Evolutionary conservation across 257 asterid species (phyloP).

Genomic region (Parsonsia alboflavescens): DNA sequence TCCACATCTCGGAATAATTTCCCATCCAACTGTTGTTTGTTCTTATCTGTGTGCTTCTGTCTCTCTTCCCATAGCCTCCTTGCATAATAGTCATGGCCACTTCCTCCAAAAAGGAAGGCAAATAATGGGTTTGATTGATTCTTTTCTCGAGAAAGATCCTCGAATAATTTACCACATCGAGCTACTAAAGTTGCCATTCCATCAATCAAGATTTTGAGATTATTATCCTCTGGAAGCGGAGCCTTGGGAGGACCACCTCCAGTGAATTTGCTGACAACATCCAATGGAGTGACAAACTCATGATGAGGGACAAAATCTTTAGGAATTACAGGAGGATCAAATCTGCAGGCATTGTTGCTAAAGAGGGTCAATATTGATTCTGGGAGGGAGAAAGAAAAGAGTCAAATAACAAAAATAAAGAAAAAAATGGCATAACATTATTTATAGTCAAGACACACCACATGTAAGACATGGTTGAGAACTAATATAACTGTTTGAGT

Average conservation of each 20-base stretch:
- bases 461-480: not conserved
- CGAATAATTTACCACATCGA: constrained; percentile 89
- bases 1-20: constrained; percentile 41
- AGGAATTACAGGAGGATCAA: constrained; percentile 78
- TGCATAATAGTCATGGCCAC: constrained; percentile 68
- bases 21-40: constrained; percentile 38
- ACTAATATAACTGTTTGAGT: not conserved
- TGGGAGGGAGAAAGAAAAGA: not conserved
- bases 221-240: constrained; percentile 73
- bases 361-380: not conserved
- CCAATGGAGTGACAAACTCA: constrained; percentile 58
- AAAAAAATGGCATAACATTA: not conserved
- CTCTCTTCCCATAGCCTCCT: constrained; percentile 94
- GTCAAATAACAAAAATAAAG: not conserved
- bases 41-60: constrained; percentile 57
- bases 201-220: constrained; percentile 77
- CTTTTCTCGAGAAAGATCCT: constrained; percentile 88
- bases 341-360: constrained; percentile 35
- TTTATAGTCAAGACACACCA: not conserved
- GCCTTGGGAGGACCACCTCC: constrained; percentile 63
- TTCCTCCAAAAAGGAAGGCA: constrained; percentile 73
- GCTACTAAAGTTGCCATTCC: constrained; percentile 93
- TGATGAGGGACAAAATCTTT: constrained; percentile 71
- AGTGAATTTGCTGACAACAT: constrained; percentile 34
- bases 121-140: constrained; percentile 77